phyloP scores from a whole-genome alignment of 306 rosid genomes.

The Trifolium fragiferum region DNA sequence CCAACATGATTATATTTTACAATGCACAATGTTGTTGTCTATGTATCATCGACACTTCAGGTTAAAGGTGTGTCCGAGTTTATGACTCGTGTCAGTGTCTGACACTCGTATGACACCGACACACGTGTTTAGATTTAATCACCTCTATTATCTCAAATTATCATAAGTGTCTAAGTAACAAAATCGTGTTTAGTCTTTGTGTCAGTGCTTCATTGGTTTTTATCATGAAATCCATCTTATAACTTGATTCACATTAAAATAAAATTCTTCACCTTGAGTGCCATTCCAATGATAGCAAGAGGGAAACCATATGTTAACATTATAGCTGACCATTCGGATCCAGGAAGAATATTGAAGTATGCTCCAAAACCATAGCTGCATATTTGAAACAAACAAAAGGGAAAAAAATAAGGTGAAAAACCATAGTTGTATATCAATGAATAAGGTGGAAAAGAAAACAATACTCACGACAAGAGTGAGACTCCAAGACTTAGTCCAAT shows the following conservation, averaged over 20 bases:
- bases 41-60: background rate
- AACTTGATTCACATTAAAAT: constrained; percentile 13
- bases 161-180: background rate
- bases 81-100: background rate
- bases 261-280: constrained; percentile 75
- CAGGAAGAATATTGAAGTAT: constrained; percentile 87
- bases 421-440: constrained; percentile 59
- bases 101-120: background rate
- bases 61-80: background rate
- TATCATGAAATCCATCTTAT: constrained; percentile 16
- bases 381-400: constrained; percentile 7
- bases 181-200: background rate
- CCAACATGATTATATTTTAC: constrained; percentile 27
- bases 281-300: constrained; percentile 99
- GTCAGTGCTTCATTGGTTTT: background rate
- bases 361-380: constrained; percentile 96
- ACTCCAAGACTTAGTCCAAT: constrained; percentile 80
- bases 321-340: constrained; percentile 97
- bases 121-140: background rate
- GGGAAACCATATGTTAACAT: constrained; percentile 99
- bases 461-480: constrained; percentile 74
- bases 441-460: background rate
- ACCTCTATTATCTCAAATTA: background rate
- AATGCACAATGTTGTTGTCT: background rate
- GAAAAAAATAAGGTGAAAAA: constrained; percentile 39